Percentiles rank a stretch among this genome's conserved stretches.
Conservation (phyloP, 257 asterid species). For the Forsythia viridissima region DNA sequence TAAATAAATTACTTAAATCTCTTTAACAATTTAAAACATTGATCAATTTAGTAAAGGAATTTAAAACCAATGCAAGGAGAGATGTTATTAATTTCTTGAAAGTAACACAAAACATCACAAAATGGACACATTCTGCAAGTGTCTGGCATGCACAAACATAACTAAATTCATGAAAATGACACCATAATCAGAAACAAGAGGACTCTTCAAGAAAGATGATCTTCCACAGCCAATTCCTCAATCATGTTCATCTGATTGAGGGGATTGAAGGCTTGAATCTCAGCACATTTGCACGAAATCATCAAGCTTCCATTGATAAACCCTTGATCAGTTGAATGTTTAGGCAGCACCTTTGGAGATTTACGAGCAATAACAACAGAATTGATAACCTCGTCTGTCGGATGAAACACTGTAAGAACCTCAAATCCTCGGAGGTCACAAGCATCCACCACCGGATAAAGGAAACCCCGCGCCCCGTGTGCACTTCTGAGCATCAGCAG, state of each 20-base stretch:
- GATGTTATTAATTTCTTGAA: conserved; percentile 21
- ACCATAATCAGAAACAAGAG: background rate
- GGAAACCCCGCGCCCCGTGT: conserved; percentile 82
- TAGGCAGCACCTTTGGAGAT: conserved; percentile 11
- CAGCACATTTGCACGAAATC: conserved; percentile 69
- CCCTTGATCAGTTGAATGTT: conserved; percentile 12
- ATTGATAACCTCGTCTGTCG: conserved; percentile 85
- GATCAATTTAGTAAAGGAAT: background rate
- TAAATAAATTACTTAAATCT: too few species aligned
- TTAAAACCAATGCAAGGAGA: background rate
- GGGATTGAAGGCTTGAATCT: conserved; percentile 57
- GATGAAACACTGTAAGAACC: conserved; percentile 73
- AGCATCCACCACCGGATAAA: conserved; percentile 80
- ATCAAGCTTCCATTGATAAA: conserved; percentile 18
- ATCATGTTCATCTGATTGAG: conserved; percentile 52
- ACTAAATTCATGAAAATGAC: background rate
- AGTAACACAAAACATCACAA: conserved; percentile 21
- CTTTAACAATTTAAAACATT: too few species aligned
- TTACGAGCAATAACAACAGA: conserved; percentile 77
- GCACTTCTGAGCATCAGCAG: conserved; percentile 83
- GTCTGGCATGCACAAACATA: background rate
- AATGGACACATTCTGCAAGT: conserved; percentile 11
- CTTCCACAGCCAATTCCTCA: conserved; percentile 65
- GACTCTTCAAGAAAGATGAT: conserved; percentile 34
- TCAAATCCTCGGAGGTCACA: conserved; percentile 69